Conservation (phyloP, 352 stramenopile species). For the Globisporangium takayamanum region DNA sequence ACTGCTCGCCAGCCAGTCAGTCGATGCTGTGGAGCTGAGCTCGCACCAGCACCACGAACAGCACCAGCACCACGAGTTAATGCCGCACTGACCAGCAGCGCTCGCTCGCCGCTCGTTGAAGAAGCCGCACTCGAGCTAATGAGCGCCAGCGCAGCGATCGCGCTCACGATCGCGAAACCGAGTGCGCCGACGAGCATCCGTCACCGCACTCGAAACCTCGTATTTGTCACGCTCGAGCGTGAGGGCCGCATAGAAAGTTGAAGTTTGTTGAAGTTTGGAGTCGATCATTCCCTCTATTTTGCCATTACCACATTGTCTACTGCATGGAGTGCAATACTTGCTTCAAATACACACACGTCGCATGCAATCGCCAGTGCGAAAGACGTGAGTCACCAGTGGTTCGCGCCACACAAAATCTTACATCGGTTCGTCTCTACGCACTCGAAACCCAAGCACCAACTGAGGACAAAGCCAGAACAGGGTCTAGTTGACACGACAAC, state of each 20-base stretch:
- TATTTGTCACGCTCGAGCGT: not conserved
- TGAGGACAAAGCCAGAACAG: not conserved
- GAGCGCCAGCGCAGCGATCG: not conserved
- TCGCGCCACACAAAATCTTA: not conserved
- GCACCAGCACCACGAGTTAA: not conserved
- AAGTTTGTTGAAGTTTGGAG: no score
- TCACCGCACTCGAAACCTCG: not conserved
- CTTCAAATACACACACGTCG: not conserved
- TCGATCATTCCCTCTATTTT: no score
- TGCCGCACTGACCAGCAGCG: not conserved
- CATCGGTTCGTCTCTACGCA: not conserved
- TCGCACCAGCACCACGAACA: no score
- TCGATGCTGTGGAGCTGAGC: no score
- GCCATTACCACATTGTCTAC: not conserved
- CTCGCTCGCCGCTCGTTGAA: not conserved
- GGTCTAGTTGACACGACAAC: not conserved
- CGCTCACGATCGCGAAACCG: not conserved
- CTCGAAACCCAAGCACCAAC: not conserved
- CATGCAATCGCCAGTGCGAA: not conserved
- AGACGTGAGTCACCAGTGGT: no score
- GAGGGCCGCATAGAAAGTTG: no score
- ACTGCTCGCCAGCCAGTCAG: no score
- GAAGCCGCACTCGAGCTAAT: not conserved
- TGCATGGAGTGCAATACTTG: not conserved
- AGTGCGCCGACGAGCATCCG: not conserved